A percentile compares a stretch with the other conserved stretches of the same genome.
Conservation (phyloP, 768 basidiomycete species). For the Pisolithus sp. region DNA sequence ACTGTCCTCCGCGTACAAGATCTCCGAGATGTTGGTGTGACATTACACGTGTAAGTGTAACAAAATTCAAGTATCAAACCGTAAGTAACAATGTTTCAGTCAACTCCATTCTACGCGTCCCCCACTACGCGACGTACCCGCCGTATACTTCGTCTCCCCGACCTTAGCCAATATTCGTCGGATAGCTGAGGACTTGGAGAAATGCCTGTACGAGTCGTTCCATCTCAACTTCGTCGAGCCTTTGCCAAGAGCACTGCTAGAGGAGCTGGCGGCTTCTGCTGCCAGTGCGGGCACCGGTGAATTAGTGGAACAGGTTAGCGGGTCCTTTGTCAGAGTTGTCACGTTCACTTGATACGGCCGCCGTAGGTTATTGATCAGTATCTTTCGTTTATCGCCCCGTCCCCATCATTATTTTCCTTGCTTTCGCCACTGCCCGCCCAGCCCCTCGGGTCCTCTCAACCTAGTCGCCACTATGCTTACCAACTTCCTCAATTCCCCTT, state of each 20-base stretch:
- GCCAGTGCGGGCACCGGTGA: constrained; percentile 80
- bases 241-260: constrained; percentile 78
- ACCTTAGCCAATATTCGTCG: constrained; percentile 79
- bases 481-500: constrained; percentile 85
- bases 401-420: constrained; percentile 87
- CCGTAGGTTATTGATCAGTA: constrained; percentile 89
- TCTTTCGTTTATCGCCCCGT: constrained; percentile 91
- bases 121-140: constrained; percentile 89
- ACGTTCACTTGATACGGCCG: neutral
- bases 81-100: constrained; percentile 35
- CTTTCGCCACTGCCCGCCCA: constrained; percentile 49
- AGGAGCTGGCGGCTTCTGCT: constrained; percentile 87
- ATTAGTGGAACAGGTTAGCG: constrained; percentile 65
- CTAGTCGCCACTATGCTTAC: constrained; percentile 58
- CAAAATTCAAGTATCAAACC: constrained; percentile 1
- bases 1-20: constrained; percentile 95
- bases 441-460: constrained; percentile 30
- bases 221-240: constrained; percentile 95
- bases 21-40: constrained; percentile 92
- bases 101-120: constrained; percentile 89
- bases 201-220: constrained; percentile 85
- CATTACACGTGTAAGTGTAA: constrained; percentile 84
- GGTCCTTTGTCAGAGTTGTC: neutral
- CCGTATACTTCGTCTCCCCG: constrained; percentile 93
- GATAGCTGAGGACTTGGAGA: constrained; percentile 90